Evolutionary conservation across 2,329 filamentous ascomycete species (phyloP), one percentile per base, ranked within the genome.

Genomic region (Trichoderma sp.): DNA sequence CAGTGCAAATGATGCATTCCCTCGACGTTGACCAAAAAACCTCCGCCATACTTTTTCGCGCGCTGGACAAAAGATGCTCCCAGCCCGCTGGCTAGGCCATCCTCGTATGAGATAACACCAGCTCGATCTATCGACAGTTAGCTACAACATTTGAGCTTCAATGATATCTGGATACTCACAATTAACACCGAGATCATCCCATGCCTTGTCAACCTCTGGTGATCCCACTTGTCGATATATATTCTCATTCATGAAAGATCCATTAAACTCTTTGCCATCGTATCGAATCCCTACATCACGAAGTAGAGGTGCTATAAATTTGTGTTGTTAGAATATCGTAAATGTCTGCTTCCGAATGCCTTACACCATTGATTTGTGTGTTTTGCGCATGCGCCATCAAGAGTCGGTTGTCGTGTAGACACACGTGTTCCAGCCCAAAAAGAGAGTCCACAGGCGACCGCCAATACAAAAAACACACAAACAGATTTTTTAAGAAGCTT

Each of bases 1-100:
- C 88, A 90, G 74, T 89, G 85, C 16, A 87, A 74, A 70, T 87
- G 85, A 72, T 87, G 84, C 75, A 87, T 77, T 7, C 84, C 85
- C 73, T 87, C 85, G 1, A 87, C 81, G 51, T 87, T 87, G n/a
- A 85, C 85, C 3, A 85, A 78, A 75, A 83, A 89, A 0, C 87
- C 87, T 30, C 86, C 86, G 0, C 88, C 88, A 72, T 89, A 84
- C 63, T 85, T 81, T 4, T 81, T 76, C 7, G 79, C 81, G 21
- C 88, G 81, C 71, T 86, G 85, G 8, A 89, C 87, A 69, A 89
- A 87, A 24, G 85, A 82, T 6, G 74, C 71, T 0, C 81, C 79
- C n/a, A 90, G 77, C 0, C 87, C 87, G 5, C 84, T 85, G 14
- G 75, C 73, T 21, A 80, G 74, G 0, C 85, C 87, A 54, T 87